Evolutionary conservation across 169 alveolate species (phyloP).

Genomic region (Pseudocohnilembus persalinus): DNA sequence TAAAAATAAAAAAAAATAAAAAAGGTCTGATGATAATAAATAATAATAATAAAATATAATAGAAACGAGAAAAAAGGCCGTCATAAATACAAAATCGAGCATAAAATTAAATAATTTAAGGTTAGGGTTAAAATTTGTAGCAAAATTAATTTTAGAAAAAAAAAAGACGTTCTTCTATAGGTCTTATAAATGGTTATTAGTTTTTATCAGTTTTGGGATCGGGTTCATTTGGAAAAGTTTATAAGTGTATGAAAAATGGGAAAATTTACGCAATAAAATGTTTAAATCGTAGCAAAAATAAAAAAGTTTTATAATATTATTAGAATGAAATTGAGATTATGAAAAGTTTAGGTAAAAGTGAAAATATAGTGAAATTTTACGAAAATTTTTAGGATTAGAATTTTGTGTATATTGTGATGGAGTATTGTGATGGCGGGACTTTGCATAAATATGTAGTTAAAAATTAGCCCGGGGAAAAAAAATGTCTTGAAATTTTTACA

Average conservation of each 20-base stretch:
- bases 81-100: no score
- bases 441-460: constrained; percentile 50
- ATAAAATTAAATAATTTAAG: no score
- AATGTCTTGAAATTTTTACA: constrained; percentile 17
- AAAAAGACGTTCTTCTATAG: not conserved
- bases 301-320: not conserved
- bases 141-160: no score
- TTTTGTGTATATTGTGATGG: constrained; percentile 54
- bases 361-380: constrained; percentile 50
- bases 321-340: constrained; percentile 45
- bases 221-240: not conserved
- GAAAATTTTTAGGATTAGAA: constrained; percentile 55
- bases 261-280: not conserved
- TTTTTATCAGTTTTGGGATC: not conserved
- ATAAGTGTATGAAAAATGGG: not conserved
- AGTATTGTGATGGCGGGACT: constrained; percentile 61
- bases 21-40: no score
- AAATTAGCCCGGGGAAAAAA: constrained; percentile 42
- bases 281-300: no score
- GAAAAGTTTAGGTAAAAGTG: constrained; percentile 52
- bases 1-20: no score
- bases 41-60: no score
- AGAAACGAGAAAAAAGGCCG: no score
- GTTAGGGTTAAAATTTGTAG: no score
- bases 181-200: not conserved